A percentile compares a stretch with the other conserved stretches of the same genome.
phyloP scores from a whole-genome alignment of 108 stramenopile genomes.

The Schizochytrium sp. region DNA sequence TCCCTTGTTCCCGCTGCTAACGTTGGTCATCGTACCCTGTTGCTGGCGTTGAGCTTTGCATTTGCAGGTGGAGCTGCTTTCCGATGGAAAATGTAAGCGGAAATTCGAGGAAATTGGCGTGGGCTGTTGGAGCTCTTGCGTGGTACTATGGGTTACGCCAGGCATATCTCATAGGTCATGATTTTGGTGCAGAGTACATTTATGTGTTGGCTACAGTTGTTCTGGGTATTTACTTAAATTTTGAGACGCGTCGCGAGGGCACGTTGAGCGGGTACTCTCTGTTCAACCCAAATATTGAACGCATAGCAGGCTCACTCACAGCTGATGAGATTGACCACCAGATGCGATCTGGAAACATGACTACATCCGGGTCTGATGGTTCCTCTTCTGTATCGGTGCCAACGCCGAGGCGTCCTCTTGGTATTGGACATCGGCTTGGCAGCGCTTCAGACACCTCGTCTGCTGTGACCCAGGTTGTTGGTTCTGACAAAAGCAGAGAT shows the following conservation, averaged over 20 bases:
- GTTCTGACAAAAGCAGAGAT: not conserved
- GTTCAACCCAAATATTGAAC: slow-evolving; percentile 23
- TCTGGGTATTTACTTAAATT: not conserved
- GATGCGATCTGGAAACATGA: not conserved
- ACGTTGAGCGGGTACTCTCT: slow-evolving; percentile 27
- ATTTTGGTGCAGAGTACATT: not conserved
- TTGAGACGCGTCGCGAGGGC: not conserved
- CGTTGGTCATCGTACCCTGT: not conserved
- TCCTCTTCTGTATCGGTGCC: not conserved
- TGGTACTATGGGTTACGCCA: not conserved
- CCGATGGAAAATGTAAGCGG: slow-evolving; percentile 54
- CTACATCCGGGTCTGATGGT: not conserved
- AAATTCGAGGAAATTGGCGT: not conserved
- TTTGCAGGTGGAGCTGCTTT: slow-evolving; percentile 22
- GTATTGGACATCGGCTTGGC: not conserved
- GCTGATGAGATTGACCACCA: slow-evolving; percentile 39
- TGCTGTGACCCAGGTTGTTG: not conserved
- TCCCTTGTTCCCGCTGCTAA: not conserved
- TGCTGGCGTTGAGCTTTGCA: not conserved
- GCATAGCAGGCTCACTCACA: slow-evolving; percentile 12
- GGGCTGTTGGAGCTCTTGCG: not conserved
- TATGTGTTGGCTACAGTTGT: not conserved
- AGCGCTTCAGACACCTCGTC: not conserved
- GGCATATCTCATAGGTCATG: not conserved
- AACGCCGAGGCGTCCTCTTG: not conserved